Base-by-base conservation (phyloP, 2,329 filamentous ascomycete genomes). In the Hypoxylon sp. region DNA sequence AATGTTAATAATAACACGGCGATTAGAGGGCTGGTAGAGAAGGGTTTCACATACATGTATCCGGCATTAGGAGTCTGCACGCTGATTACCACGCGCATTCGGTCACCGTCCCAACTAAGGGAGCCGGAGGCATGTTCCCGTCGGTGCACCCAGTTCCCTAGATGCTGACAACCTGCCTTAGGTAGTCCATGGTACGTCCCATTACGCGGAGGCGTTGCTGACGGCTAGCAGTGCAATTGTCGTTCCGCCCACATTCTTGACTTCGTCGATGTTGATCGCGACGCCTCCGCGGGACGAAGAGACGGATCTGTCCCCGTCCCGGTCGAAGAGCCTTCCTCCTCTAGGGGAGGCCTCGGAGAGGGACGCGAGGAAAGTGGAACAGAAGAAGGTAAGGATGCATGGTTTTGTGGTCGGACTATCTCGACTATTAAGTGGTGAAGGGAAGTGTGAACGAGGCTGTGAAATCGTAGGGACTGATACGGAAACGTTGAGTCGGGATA, bases 161-260 rank as follows among this genome's bases (percentile, higher is more conserved):
- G 4, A 68, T 63, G 15, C 65, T 60, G 5, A 54, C 47, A 56
- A 52, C 62, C 47, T 64, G 61, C 13, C 44, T 47, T 11, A 65
- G 39, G 10, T 6, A n/a, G 51, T 24, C 60, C 61, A 70, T n/a
- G 64, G 65, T 4, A 68, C 50, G 27, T 68, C 62, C 60, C 61
- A 68, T 6, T 57, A 57, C 1, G 53, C 65, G 1, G 65, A 62
- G 2, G 60, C 59, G 37, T 60, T 64, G 15, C 35, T 19, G 13
- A 69, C 27, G 27, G 67, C 63, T 6, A 59, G 67, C 15, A 56
- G 17, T 21, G 37, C 15, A 1, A 48, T 19, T 1, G 21, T 27
- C 5, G 15, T 47, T 24, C 19, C 37, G 17, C 39, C 17, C 8
- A n/a, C n/a, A 24, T 19, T 27, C 13, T 54, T 31, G 11, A 46